Evolutionary conservation across 2,329 filamentous ascomycete species (phyloP), one percentile per base, ranked within the genome.

Genomic region (Trichothecium sympodiale): DNA sequence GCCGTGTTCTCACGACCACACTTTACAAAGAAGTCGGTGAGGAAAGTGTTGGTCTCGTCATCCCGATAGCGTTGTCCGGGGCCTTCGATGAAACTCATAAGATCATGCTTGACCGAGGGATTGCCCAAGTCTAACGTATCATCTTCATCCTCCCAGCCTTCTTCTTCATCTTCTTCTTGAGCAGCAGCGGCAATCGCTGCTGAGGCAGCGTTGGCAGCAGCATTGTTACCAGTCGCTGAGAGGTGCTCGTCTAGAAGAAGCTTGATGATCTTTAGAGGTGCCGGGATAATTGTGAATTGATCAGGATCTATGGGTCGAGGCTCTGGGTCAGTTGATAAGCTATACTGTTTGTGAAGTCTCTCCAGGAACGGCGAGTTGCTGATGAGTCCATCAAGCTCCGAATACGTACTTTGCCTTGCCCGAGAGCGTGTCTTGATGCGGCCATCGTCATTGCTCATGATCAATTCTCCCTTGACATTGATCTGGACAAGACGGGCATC

Each of bases 251-350:
- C 86, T 32, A 96, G 81, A 8, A 98, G 74, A 4, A 96, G 81
- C 65, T 98, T 98, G 59, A 96, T 64, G 41, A 98, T 95, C 64
- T 98, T 98, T 52, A 98, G 71, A 2, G 85, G 80, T 0, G 88
- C 88, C 0, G 88, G 77, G 39, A 98, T 77, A 41, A 83, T 76
- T 5, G 87, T 95, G 63, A 81, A 96, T 54, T 82, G 80, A 54
- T 95, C 88, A 13, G 91, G 91, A 54, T 89, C 79, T 83, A 23
- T 13, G n/a, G 31, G 26, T 12, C 16, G 33, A 8, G 14, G 12
- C n/a, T 23, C 10, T 15, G 15, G 1, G 20, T 27, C 14, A 31
- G 37, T 23, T 14, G 20, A 13, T 18, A 14, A 34, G n/a, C 20
- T 26, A 35, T 26, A 17, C 20, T 25, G 20, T 25, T 36, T 39